Evolutionary conservation across 306 rosid genomes (phyloP).

Genomic region (Corylus heterophylla): DNA sequence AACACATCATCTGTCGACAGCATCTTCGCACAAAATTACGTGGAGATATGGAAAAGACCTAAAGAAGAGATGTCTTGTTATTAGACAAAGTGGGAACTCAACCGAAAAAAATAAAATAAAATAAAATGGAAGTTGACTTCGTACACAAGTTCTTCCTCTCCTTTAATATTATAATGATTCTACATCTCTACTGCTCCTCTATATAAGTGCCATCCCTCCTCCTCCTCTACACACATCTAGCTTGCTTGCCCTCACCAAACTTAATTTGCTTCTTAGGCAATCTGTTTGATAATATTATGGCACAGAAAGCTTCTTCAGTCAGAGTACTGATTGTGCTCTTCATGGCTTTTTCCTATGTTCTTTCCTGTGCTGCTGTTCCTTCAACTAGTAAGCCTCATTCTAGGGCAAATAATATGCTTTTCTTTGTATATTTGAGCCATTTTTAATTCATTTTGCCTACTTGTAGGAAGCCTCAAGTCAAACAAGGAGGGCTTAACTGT

Average conservation of each 20-base stretch:
- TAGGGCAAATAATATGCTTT: background rate
- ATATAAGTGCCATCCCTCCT: background rate
- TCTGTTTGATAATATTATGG: background rate
- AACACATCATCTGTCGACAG: background rate
- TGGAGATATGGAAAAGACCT: background rate
- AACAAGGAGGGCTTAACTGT: background rate
- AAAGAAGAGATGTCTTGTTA: background rate
- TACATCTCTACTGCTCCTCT: background rate
- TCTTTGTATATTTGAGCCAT: background rate
- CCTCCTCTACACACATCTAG: background rate
- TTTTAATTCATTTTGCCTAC: background rate
- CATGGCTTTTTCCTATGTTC: background rate
- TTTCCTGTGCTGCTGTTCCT: background rate
- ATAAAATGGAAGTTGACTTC: background rate
- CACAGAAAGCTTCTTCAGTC: background rate
- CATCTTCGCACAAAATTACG: background rate
- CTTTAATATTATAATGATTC: background rate
- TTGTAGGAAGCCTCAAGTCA: background rate
- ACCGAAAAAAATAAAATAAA: background rate
- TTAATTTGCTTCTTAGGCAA: background rate
- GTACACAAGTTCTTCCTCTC: background rate
- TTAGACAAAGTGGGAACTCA: constrained; percentile 7
- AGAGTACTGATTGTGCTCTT: background rate
- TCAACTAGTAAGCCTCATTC: background rate
- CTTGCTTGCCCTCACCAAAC: background rate